Percentiles rank a stretch among this genome's conserved stretches.
These are phyloP conservation scores for Peribolospora kevripleyi DNA, from an alignment of 768 basidiomycete species.

Conservation along the genomic window DNA sequence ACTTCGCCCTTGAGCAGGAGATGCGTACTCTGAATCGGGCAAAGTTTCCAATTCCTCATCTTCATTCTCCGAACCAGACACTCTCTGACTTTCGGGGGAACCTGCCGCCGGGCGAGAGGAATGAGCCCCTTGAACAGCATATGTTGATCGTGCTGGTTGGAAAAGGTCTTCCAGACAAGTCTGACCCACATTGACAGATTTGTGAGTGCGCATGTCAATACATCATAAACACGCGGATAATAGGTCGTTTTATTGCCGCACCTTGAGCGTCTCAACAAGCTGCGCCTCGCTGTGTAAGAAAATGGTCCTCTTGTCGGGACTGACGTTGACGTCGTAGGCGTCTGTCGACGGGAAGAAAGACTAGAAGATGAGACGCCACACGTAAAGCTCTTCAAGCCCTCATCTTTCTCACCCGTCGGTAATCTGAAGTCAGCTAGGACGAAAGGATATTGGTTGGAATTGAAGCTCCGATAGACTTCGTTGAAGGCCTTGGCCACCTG, in stretches of 20 bases:
- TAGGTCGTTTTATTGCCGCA: constrained; percentile 15
- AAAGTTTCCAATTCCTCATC: no score
- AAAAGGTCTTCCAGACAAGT: constrained; percentile 41
- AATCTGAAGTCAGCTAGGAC: constrained; percentile 60
- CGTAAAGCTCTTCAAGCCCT: not conserved
- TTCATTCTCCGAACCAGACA: no score
- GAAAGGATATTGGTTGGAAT: constrained; percentile 48
- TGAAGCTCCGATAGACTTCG: constrained; percentile 73
- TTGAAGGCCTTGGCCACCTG: constrained; percentile 74
- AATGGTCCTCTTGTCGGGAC: constrained; percentile 89
- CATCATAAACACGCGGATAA: not conserved
- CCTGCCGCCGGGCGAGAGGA: not conserved
- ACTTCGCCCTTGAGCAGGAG: not conserved
- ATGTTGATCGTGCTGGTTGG: constrained; percentile 47
- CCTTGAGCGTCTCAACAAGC: constrained; percentile 54
- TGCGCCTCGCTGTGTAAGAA: constrained; percentile 68
- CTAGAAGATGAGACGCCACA: not conserved
- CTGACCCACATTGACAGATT: constrained; percentile 20
- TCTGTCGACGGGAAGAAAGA: constrained; percentile 23
- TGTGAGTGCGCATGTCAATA: not conserved
- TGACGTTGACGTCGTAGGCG: constrained; percentile 75
- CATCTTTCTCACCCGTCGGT: constrained; percentile 37
- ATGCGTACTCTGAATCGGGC: not conserved
- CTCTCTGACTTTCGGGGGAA: no score
- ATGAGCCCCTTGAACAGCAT: constrained; percentile 24